A percentile compares a stretch with the other conserved stretches of the same genome.
Conservation (phyloP, 1,284 basidiomycete genomes). For the Quambalaria eucalypti region DNA sequence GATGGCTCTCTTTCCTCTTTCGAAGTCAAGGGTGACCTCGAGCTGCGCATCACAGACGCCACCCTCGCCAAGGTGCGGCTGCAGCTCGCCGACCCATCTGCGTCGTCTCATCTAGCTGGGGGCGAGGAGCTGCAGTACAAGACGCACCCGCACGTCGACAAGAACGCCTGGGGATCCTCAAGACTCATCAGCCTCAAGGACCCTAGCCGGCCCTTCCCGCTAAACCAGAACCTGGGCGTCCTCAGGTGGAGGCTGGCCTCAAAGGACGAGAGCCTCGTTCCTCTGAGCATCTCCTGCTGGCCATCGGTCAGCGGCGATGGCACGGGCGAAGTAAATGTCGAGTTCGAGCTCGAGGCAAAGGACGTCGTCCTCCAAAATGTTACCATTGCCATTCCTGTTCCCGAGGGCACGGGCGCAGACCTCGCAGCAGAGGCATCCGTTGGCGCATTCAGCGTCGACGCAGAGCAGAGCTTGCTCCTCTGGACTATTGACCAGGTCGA, state of each 20-base stretch:
- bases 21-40: slow-evolving; percentile 88
- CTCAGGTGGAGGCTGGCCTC: slow-evolving; percentile 85
- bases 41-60: slow-evolving; percentile 72
- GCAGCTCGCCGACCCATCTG: slow-evolving; percentile 51
- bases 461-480: slow-evolving; percentile 52
- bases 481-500: slow-evolving; percentile 66
- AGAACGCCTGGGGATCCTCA: slow-evolving; percentile 62
- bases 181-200: slow-evolving; percentile 76
- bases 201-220: slow-evolving; percentile 69
- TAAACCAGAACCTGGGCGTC: slow-evolving; percentile 66
- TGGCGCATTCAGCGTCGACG: slow-evolving; percentile 55
- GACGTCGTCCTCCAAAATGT: slow-evolving; percentile 65
- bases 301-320: slow-evolving; percentile 82
- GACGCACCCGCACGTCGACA: slow-evolving; percentile 89
- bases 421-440: slow-evolving; percentile 59
- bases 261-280: slow-evolving; percentile 83
- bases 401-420: slow-evolving; percentile 58
- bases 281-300: slow-evolving; percentile 91
- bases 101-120: background rate
- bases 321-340: slow-evolving; percentile 67
- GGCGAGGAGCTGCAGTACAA: slow-evolving; percentile 68
- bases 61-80: slow-evolving; percentile 68
- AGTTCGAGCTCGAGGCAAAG: slow-evolving; percentile 79
- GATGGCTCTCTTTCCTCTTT: slow-evolving; percentile 83
- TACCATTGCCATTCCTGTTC: slow-evolving; percentile 81